Evolutionary conservation across 1,284 basidiomycete genomes (phyloP).

Genomic region (Mycosarcoma maydis): DNA sequence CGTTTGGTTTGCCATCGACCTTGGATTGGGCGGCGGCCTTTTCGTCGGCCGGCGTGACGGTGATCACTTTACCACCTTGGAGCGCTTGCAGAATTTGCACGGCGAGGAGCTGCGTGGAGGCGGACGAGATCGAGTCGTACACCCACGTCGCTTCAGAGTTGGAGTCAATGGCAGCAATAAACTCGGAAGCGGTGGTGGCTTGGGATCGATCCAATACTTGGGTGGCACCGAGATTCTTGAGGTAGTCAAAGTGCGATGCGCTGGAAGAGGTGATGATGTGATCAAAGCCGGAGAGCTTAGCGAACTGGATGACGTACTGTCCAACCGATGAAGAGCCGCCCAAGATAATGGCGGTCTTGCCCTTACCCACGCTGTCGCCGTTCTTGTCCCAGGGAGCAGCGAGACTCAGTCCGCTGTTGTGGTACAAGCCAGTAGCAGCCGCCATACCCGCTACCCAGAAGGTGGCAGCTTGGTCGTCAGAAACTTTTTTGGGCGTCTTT

Average conservation of each 20-base stretch:
- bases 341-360: conserved; percentile 50
- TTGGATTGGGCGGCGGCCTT: conserved; percentile 3
- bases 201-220: conserved; percentile 37
- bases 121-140: conserved; percentile 48
- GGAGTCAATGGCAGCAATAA: conserved; percentile 12
- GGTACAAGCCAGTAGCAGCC: conserved; percentile 43
- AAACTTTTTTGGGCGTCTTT: conserved; percentile 44
- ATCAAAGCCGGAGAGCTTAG: conserved; percentile 48
- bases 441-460: conserved; percentile 50
- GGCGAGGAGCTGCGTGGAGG: conserved; percentile 36
- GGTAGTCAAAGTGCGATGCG: conserved; percentile 32
- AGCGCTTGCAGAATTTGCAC: conserved; percentile 44
- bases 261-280: conserved; percentile 49
- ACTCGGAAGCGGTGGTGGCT: conserved; percentile 20
- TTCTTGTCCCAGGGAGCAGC: conserved; percentile 50
- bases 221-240: conserved; percentile 47
- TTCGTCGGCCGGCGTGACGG: conserved; percentile 26
- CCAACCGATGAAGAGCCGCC: conserved; percentile 52
- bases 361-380: conserved; percentile 36
- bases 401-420: conserved; percentile 26
- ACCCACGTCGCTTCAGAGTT: conserved; percentile 17
- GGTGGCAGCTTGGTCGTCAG: conserved; percentile 52
- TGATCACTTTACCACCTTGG: conserved; percentile 30
- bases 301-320: conserved; percentile 59
- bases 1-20: neutral